Evolutionary conservation across 768 basidiomycete species (phyloP).

Genomic region (Polyporus arcularius): DNA sequence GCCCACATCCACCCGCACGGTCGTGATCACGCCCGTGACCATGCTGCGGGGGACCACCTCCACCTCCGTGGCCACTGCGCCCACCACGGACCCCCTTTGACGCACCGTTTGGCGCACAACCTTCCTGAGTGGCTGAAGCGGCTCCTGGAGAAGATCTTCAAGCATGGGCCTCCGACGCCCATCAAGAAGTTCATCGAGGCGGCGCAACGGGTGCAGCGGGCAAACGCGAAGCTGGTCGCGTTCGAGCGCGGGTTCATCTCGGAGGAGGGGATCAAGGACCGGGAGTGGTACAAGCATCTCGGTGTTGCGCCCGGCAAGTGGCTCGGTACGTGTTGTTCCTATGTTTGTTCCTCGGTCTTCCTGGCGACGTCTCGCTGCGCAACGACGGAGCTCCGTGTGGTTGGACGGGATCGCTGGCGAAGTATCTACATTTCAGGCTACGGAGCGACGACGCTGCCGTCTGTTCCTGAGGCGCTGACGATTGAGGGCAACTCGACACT

Average conservation of each 20-base stretch:
- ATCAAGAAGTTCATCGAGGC: slow-evolving; percentile 53
- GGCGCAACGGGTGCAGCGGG: slow-evolving; percentile 54
- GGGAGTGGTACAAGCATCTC: slow-evolving; percentile 86
- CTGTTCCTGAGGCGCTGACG: slow-evolving; percentile 73
- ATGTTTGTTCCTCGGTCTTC: not conserved
- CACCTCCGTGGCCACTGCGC: not conserved
- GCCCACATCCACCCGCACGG: not conserved
- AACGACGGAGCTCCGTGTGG: not conserved
- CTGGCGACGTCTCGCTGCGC: not conserved
- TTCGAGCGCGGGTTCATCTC: slow-evolving; percentile 85
- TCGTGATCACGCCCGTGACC: too few species aligned
- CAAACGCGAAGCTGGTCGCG: slow-evolving; percentile 64
- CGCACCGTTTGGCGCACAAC: not conserved
- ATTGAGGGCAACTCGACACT: slow-evolving; percentile 64
- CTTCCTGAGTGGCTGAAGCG: slow-evolving; percentile 21
- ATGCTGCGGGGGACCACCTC: not conserved
- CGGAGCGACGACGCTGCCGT: slow-evolving; percentile 84
- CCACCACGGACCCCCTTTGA: not conserved
- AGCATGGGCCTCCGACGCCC: slow-evolving; percentile 3
- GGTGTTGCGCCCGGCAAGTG: slow-evolving; percentile 87
- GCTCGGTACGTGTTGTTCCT: slow-evolving; percentile 54
- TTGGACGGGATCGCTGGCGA: not conserved
- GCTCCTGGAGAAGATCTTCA: slow-evolving; percentile 13
- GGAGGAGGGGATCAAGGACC: slow-evolving; percentile 70
- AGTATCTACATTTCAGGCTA: slow-evolving; percentile 51